These are phyloP conservation scores for Canavalia gladiata DNA, from an alignment of 306 rosid species.

Conservation along the genomic window DNA sequence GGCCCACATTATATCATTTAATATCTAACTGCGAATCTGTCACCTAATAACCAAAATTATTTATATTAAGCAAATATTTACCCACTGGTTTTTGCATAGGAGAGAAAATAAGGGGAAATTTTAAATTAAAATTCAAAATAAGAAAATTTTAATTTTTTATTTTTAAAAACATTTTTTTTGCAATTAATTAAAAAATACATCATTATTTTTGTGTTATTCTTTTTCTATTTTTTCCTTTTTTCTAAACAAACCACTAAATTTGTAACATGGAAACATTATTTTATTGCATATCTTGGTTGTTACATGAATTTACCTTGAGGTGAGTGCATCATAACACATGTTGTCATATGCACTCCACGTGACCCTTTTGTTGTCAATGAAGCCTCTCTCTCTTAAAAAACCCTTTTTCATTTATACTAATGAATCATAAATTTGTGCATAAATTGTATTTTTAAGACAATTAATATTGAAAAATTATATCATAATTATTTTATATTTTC, in stretches of 20 bases:
- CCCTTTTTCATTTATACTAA: background rate
- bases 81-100: too few relatives aligned
- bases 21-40: background rate
- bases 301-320: conserved; percentile 49
- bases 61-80: too few relatives aligned
- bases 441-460: background rate
- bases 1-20: background rate
- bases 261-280: conserved; percentile 10
- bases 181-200: too few relatives aligned
- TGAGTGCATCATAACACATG: conserved; percentile 33
- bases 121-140: too few relatives aligned
- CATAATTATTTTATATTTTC: too few relatives aligned
- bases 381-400: background rate
- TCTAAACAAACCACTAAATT: background rate
- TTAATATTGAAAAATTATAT: too few relatives aligned
- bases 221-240: too few relatives aligned
- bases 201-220: too few relatives aligned
- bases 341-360: conserved; percentile 43
- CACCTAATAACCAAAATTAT: background rate
- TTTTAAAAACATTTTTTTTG: too few relatives aligned
- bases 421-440: background rate
- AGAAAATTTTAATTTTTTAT: too few relatives aligned
- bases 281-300: conserved; percentile 17
- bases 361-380: background rate
- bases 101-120: too few relatives aligned